Percentiles rank a stretch among this genome's conserved stretches.
Conservation (phyloP, 495 filamentous ascomycete genomes). For the Xylaria grammica region DNA sequence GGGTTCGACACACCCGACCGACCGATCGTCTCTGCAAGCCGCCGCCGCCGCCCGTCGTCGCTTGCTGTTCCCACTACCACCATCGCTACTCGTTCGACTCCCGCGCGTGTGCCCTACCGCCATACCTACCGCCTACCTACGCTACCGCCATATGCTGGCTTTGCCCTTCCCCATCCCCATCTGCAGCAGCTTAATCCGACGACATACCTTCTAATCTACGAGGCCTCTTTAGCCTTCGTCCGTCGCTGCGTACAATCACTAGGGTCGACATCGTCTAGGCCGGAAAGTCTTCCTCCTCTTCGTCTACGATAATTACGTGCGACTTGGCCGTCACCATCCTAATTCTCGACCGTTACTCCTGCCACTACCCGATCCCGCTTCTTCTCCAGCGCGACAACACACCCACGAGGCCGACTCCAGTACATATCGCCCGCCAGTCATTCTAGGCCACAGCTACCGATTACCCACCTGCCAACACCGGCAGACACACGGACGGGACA, state of each 20-base stretch:
- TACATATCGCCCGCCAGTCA: constrained; percentile 19
- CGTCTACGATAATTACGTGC: background rate
- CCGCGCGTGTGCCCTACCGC: background rate
- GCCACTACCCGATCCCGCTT: constrained; percentile 12
- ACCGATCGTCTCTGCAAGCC: constrained; percentile 13
- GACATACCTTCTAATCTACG: background rate
- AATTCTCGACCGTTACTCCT: background rate
- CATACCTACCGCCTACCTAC: too few relatives aligned
- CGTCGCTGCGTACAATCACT: background rate
- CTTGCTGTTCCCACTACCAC: too few relatives aligned
- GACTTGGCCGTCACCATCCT: background rate
- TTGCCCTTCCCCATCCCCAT: too few relatives aligned
- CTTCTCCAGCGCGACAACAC: constrained; percentile 9
- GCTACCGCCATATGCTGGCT: too few relatives aligned
- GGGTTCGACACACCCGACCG: constrained; percentile 13
- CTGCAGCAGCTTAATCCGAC: constrained; percentile 2
- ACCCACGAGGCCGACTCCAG: background rate
- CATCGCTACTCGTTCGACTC: background rate
- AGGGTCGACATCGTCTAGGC: too few relatives aligned
- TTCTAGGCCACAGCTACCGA: constrained; percentile 16
- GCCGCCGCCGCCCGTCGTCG: constrained; percentile 7
- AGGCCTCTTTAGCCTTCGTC: background rate
- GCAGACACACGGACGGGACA: too few relatives aligned
- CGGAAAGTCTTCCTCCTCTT: too few relatives aligned
- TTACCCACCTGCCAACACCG: constrained; percentile 15